Base-by-base conservation (phyloP, 2,329 filamentous ascomycete species). In the Coniochaeta sp. region DNA sequence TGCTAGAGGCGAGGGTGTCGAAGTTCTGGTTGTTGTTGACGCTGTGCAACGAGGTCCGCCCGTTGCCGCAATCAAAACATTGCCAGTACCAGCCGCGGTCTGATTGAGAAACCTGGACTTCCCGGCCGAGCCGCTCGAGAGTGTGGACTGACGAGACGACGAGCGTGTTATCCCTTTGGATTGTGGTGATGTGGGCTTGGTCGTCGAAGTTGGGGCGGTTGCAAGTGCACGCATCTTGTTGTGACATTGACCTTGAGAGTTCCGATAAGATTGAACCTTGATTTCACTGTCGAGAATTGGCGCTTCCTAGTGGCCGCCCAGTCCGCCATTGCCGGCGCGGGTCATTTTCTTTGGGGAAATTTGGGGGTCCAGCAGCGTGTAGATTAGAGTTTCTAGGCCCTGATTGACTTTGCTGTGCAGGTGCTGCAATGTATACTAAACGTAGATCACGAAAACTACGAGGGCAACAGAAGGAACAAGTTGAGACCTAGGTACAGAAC, bases 11-110 rank as follows among this genome's bases (percentile, higher is more conserved):
- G 19, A 10, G 28, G 28, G 34, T 55, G 52, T 22, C 24, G 54
- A 7, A 12, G 47, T 52, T 17, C 47, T 56, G 19, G 54, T 56
- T 34, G 52, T 55, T 30, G 54, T 56, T 56, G 54, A 34, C 34
- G 22, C 38, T 36, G 22, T 34, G 54, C 17, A 38, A 34, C 30
- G 34, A n/a, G 54, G 22, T 19, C 54, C 3, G 30, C n/a, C 24
- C 34, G 36, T 42, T 57, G 55, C 19, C 16, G 66, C 67, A 28
- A 66, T 67, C 57, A 69, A 60, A 63, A 68, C 64, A 55, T 64
- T 65, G 60, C 64, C 67, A 57, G 66, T 65, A 59, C 64, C 67
- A 57, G 66, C 63, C 28, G 63, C 64, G 34, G 62, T 63, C 9
- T 52, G 26, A 4, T 60, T 63, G 19, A 42, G 17, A 16, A 32